These are phyloP conservation scores for Aspergillus novoparasiticus DNA, from an alignment of 2,329 filamentous ascomycete species.

Conservation along the genomic window DNA sequence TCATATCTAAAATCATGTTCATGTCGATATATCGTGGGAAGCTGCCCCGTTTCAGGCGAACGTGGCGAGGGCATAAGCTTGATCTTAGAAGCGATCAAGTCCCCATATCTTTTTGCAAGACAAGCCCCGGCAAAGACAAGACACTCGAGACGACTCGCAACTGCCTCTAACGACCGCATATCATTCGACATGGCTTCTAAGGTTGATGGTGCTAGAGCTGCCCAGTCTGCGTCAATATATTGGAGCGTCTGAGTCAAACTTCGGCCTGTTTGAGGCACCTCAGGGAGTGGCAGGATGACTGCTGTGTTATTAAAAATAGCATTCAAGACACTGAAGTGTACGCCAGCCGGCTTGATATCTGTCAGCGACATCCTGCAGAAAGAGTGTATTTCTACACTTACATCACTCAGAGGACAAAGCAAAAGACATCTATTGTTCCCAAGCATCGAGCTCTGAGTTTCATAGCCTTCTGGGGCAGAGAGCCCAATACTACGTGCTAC, in stretches of 20 bases:
- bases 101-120: constrained; percentile 8
- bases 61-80: constrained; percentile 7
- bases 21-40: constrained; percentile 8
- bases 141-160: neutral
- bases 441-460: constrained; percentile 1
- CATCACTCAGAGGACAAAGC: neutral
- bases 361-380: neutral
- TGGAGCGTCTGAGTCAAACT: constrained; percentile 2
- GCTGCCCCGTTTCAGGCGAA: constrained; percentile 9
- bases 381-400: neutral
- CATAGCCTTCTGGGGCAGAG: constrained; percentile 1
- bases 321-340: constrained; percentile 7
- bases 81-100: constrained; percentile 6
- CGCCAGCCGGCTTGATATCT: constrained; percentile 4
- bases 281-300: constrained; percentile 7
- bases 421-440: neutral
- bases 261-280: constrained; percentile 4
- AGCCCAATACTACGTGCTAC: constrained; percentile 3
- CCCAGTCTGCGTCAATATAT: constrained; percentile 9
- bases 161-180: neutral
- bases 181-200: constrained; percentile 9
- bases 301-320: constrained; percentile 7
- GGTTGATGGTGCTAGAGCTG: constrained; percentile 5
- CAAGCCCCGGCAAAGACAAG: constrained; percentile 4
- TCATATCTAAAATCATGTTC: constrained; percentile 11